Evolutionary conservation across 2,329 filamentous ascomycete genomes (phyloP).

Genomic region (Alternaria tenuissima): DNA sequence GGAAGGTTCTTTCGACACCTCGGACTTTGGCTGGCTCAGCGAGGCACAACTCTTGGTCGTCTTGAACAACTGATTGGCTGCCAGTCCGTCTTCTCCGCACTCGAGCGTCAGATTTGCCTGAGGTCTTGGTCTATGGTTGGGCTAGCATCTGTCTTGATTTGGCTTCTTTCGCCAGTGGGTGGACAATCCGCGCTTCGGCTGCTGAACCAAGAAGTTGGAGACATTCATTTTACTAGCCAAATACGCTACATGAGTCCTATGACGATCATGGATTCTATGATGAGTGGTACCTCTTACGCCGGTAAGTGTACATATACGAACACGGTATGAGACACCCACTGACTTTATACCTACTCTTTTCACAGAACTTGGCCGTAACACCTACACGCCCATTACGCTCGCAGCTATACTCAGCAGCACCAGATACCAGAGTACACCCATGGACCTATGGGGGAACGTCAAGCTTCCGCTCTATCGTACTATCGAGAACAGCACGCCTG

Average conservation of each 20-base stretch:
- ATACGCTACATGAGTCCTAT: slow-evolving; percentile 32
- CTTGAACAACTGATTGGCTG: slow-evolving; percentile 40
- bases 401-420: slow-evolving; percentile 36
- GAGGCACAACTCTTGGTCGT: slow-evolving; percentile 39
- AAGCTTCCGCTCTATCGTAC: slow-evolving; percentile 37
- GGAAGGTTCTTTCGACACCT: slow-evolving; percentile 38
- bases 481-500: slow-evolving; percentile 26
- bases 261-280: slow-evolving; percentile 14
- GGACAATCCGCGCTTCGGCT: slow-evolving; percentile 43
- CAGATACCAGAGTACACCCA: slow-evolving; percentile 29
- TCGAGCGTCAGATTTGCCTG: slow-evolving; percentile 41
- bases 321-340: not conserved
- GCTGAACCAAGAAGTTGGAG: slow-evolving; percentile 22
- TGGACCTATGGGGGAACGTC: slow-evolving; percentile 42
- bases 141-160: slow-evolving; percentile 31
- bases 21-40: slow-evolving; percentile 37
- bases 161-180: slow-evolving; percentile 42
- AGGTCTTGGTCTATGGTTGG: slow-evolving; percentile 37
- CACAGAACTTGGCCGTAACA: slow-evolving; percentile 23
- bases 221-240: slow-evolving; percentile 19
- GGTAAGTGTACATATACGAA: not conserved
- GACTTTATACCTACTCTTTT: not conserved
- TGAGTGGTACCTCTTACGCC: slow-evolving; percentile 20
- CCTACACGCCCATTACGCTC: slow-evolving; percentile 32
- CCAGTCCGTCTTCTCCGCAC: slow-evolving; percentile 40